Evolutionary conservation across 75 land plant species (phyloP), one percentile per base, ranked within the genome.

Genomic region (Sequoia sempervirens): DNA sequence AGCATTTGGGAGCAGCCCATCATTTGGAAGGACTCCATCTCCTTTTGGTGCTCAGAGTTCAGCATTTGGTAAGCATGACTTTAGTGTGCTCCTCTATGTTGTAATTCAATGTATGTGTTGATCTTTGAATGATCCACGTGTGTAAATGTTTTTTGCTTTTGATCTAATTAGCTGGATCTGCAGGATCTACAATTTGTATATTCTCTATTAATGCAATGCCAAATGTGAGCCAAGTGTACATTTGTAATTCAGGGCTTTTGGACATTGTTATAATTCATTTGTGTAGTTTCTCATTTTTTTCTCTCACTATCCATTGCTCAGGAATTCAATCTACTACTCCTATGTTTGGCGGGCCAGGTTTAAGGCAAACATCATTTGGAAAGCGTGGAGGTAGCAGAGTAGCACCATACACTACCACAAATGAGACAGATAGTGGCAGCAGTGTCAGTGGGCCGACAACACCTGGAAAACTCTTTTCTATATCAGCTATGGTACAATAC

Each of bases 341-440:
- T 43, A 83, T 92, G 52, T 95, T 95, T 89, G 94, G 97, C 2
- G 86, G 88, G 85, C 78, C 89, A 58, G 85, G 86, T n/a, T n/a
- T n/a, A n/a, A n/a, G n/a, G n/a, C n/a, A n/a, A n/a, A n/a, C n/a
- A n/a, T n/a, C n/a, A n/a, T 80, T 95, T 95, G 89, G 99, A 79
- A 94, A 94, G 11, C 90, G 90, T 88, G 92, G 90, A 26, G 99
- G 99, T 56, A 96, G 91, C 84, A 89, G 99, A 81, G 26, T 97
- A 41, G 88, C 91, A 32, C 83, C 95, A 32, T 98, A 94, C 75
- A 64, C 91, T 13, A 89, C 91, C 9, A 96, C 95, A 75, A 75
- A 89, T 79, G 99, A 98, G 83, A 69, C 86, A 61, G 99, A 96
- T 80, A 82, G 84, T 84, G 92, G 91, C 69, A 23, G 85, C 14